Conservation (phyloP, 2,329 filamentous ascomycete genomes). For the Cercospora janseana region DNA sequence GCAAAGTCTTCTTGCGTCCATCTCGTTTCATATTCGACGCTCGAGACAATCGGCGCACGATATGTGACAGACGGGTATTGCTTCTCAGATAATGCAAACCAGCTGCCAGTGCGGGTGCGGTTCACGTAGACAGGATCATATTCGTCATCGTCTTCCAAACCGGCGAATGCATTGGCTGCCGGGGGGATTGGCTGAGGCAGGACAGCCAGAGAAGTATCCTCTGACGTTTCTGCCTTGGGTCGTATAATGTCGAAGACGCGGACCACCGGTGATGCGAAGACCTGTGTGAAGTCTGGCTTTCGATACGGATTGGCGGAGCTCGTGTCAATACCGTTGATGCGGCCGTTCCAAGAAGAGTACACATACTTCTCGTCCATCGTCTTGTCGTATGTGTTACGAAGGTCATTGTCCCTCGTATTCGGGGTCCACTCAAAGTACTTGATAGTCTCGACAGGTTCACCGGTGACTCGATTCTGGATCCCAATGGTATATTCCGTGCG, state of each 20-base stretch:
- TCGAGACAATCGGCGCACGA: slow-evolving; percentile 58
- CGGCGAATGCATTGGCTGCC: slow-evolving; percentile 36
- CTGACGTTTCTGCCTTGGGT: slow-evolving; percentile 63
- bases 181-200: slow-evolving; percentile 79
- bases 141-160: slow-evolving; percentile 38
- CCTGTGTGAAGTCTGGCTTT: slow-evolving; percentile 30
- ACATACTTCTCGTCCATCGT: slow-evolving; percentile 88
- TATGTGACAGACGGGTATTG: slow-evolving; percentile 83
- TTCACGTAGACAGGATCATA: slow-evolving; percentile 70
- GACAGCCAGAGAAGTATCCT: slow-evolving; percentile 72
- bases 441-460: slow-evolving; percentile 78
- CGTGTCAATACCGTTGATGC: slow-evolving; percentile 76
- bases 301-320: slow-evolving; percentile 39
- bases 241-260: slow-evolving; percentile 36
- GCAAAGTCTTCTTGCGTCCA: slow-evolving; percentile 37
- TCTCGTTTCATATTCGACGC: slow-evolving; percentile 55
- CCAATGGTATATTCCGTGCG: slow-evolving; percentile 86
- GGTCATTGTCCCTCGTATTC: slow-evolving; percentile 85
- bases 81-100: slow-evolving; percentile 88
- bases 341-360: slow-evolving; percentile 80
- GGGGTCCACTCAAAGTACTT: slow-evolving; percentile 93
- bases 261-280: slow-evolving; percentile 36
- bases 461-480: slow-evolving; percentile 72
- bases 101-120: slow-evolving; percentile 78
- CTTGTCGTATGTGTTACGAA: slow-evolving; percentile 74